These are phyloP conservation scores for Taphrina flavorubra DNA, from an alignment of 1,139 yeast genomes.

Conservation along the genomic window DNA sequence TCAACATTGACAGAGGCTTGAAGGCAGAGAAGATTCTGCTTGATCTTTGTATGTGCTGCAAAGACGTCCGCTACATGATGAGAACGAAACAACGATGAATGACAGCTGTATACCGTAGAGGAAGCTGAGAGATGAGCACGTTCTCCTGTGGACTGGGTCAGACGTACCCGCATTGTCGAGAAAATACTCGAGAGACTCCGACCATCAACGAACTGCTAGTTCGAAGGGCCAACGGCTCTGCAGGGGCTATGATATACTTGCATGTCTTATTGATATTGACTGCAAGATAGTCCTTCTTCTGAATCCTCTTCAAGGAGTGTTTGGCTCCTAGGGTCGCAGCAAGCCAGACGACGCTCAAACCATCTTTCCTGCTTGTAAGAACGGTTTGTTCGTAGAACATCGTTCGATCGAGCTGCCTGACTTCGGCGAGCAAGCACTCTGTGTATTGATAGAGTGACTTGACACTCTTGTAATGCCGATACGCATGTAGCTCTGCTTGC, in stretches of 20 bases:
- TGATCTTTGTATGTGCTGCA: constrained; percentile 35
- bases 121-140: not conserved
- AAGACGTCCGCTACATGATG: constrained; percentile 41
- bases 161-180: constrained; percentile 59
- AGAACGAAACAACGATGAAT: not conserved
- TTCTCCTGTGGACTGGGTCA: not conserved
- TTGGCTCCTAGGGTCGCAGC: constrained; percentile 48
- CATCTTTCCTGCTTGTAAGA: constrained; percentile 43
- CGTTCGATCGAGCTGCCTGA: not conserved
- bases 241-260: constrained; percentile 45
- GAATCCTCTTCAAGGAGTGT: constrained; percentile 45
- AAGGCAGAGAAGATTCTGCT: constrained; percentile 21
- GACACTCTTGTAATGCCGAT: not conserved
- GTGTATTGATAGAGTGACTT: not conserved
- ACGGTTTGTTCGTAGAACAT: constrained; percentile 44
- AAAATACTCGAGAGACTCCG: constrained; percentile 64
- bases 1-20: not conserved
- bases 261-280: constrained; percentile 48
- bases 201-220: constrained; percentile 60
- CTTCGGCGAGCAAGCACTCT: too few relatives aligned
- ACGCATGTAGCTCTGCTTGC: too few relatives aligned
- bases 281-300: constrained; percentile 47
- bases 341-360: constrained; percentile 46
- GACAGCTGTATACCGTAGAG: not conserved
- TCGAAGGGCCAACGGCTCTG: constrained; percentile 54